These are phyloP conservation scores for Daldinia bambusicola DNA, from an alignment of 495 filamentous ascomycete genomes.

Conservation along the genomic window DNA sequence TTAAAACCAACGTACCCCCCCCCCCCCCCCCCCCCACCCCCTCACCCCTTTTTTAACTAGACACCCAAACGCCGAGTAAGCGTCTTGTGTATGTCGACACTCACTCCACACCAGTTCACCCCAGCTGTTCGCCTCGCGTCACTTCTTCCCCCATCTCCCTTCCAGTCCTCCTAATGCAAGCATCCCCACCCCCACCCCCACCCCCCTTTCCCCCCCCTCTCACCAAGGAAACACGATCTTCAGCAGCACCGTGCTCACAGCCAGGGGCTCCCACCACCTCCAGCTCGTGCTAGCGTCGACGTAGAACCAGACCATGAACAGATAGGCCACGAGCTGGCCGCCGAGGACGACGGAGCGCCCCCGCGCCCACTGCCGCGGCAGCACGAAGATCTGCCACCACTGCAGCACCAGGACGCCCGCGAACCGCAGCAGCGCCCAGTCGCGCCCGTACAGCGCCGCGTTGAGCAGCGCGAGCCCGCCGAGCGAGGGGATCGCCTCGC, in stretches of 20 bases:
- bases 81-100: too few relatives aligned
- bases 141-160: too few relatives aligned
- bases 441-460: conserved; percentile 34
- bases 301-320: conserved; percentile 42
- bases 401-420: conserved; percentile 28
- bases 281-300: conserved; percentile 21
- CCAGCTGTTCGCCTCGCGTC: too few relatives aligned
- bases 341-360: conserved; percentile 15
- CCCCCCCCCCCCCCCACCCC: background rate
- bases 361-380: conserved; percentile 35
- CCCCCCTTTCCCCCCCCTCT: too few relatives aligned
- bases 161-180: too few relatives aligned
- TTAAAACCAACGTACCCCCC: background rate
- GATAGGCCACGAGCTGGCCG: conserved; percentile 31
- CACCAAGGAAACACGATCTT: conserved; percentile 43
- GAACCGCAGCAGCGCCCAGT: conserved; percentile 34
- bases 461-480: conserved; percentile 18
- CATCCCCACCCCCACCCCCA: too few relatives aligned
- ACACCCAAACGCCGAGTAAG: background rate
- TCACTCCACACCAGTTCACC: too few relatives aligned
- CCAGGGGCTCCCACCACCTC: conserved; percentile 40
- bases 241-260: conserved; percentile 30
- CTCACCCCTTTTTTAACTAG: background rate
- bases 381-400: conserved; percentile 43
- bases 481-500: conserved; percentile 21